Base-by-base conservation (phyloP, 176 grass and related monocot genomes). In the Carex scoparia region DNA sequence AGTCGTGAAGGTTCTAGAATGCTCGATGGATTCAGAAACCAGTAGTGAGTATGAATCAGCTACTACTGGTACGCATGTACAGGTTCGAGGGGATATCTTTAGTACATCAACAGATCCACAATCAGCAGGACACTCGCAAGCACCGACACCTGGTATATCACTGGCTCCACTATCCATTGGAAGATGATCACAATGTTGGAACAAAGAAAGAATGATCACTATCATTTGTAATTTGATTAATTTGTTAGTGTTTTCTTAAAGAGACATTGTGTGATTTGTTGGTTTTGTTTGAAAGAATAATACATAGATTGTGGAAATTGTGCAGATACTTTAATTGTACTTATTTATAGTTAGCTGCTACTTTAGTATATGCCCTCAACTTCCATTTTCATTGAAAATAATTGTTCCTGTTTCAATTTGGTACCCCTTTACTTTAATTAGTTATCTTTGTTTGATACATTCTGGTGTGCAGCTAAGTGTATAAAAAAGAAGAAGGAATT, bases 1-100 rank as follows among this genome's bases (percentile, higher is more conserved):
- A 75, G 94, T 96, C 14, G 91, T 93, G 87, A 96, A 93, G 84
- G 57, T 95, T 40, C 81, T 95, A 82, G 91, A 95, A 91, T 68
- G 91, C 61, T 73, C 58, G 3, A 89, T 95, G 87, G 85, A 89
- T 64, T 82, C 79, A 53, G 89, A 89, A 82, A 94, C 56, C 27
- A 89, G 56, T 64, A 18, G 51, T 46, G 72, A 86, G 5, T 86
- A 84, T 10, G 89, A 93, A 57, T 33, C 67, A 3, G 35, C 61
- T 7, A 55, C 79, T 35, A 60, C 64, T 72, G 65, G 79, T 87
- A 28, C 55, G 27, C 44, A 69, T 61, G 12, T 80, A 71, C 61
- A 86, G 28, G 80, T 60, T 82, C 87, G 60, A 69, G 85, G 87
- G 18, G 90, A 86, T 65, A 84, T 84, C 30, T 92, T 84, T 55